These are phyloP conservation scores for Pholiota molesta DNA, from an alignment of 768 basidiomycete species.

Conservation along the genomic window DNA sequence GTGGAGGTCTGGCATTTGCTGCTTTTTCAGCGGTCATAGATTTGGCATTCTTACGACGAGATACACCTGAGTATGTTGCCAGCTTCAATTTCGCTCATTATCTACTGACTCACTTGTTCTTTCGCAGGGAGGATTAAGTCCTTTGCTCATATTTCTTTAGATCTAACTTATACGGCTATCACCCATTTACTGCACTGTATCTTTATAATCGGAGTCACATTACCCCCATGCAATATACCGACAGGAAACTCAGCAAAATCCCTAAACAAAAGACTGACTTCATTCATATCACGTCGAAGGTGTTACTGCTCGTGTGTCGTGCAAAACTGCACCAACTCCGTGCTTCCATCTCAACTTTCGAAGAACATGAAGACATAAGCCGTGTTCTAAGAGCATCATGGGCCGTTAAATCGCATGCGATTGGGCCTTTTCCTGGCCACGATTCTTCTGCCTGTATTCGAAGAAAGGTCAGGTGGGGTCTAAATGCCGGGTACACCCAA, in stretches of 20 bases:
- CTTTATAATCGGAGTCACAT: constrained; percentile 28
- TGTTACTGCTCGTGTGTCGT: not conserved
- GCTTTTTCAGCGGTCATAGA: constrained; percentile 94
- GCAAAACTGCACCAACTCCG: not conserved
- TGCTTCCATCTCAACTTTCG: not conserved
- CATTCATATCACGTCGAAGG: not conserved
- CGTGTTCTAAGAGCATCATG: not conserved
- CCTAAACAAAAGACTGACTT: not conserved
- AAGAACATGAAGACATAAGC: not conserved
- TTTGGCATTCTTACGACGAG: constrained; percentile 71
- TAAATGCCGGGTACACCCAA: not conserved
- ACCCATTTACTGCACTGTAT: constrained; percentile 22
- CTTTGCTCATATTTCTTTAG: constrained; percentile 15
- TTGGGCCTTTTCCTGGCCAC: not conserved
- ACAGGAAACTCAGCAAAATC: not conserved
- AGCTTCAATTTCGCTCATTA: not conserved
- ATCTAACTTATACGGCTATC: constrained; percentile 26
- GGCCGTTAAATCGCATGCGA: too few species aligned
- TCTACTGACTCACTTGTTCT: constrained; percentile 1
- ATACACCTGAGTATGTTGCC: constrained; percentile 62
- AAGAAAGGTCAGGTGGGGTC: not conserved
- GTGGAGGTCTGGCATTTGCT: constrained; percentile 90
- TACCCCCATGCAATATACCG: constrained; percentile 1
- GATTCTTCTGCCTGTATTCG: not conserved
- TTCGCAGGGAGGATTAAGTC: constrained; percentile 43